Evolutionary conservation across 2,329 filamentous ascomycete genomes (phyloP), one percentile per base, ranked within the genome.

Genomic region (Drechslera avenae): DNA sequence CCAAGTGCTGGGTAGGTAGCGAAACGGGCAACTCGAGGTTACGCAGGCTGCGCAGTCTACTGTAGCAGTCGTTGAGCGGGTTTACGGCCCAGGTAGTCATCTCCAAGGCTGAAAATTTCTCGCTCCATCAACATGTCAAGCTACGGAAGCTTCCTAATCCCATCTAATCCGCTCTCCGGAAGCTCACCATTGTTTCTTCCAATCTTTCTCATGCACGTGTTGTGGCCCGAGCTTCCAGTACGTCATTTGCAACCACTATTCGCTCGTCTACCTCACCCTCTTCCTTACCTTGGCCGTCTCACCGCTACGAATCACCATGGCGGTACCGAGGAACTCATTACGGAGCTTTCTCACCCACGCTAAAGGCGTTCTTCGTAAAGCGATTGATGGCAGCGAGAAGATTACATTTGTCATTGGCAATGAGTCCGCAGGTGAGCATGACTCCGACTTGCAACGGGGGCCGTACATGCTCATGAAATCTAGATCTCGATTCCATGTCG

Each of bases 401-500:
- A 65, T 80, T 23, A 78, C 78, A 3, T 72, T 82, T 52, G 79
- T 82, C 13, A 76, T 82, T 56, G 80, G 80, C 56, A 82, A 82
- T 59, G 79, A 82, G 64, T 81, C 79, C 43, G 80, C 79, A 30
- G 77, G 76, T 77, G 49, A 55, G 59, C 44, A 33, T 42, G 37
- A 33, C 33, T 52, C 21, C 28, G 10, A 42, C 39, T 55, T 32
- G 23, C 30, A 32, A 37, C 19, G 23, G 36, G 21, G 26, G 10
- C 12, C 16, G 44, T 39, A 12, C n/a, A 30, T 23, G 40, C 51
- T 62, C 36, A 67, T 42, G 44, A 23, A 44, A 60, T 59, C 13
- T 73, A 89, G 90, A 94, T 62, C 85, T 94, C 46, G 90, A 94
- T 75, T 92, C 89, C 1, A 82, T 94, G 60, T 89, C 87, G 71